Percentiles rank a stretch among this genome's conserved stretches.
phyloP scores from a whole-genome alignment of 495 filamentous ascomycete genomes.

The Parathielavia hyrcaniae region DNA sequence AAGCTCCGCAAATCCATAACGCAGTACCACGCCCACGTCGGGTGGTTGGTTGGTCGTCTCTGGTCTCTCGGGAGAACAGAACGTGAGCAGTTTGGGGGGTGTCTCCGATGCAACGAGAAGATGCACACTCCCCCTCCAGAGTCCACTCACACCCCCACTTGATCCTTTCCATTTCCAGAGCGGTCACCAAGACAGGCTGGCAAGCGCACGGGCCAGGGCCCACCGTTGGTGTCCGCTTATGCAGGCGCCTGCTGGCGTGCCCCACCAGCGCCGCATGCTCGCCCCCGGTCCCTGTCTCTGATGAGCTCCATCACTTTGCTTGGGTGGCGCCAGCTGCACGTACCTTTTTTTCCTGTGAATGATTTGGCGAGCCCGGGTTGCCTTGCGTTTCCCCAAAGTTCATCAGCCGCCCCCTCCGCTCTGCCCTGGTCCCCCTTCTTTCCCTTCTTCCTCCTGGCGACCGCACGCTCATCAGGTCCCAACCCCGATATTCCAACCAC shows the following conservation, averaged over 20 bases:
- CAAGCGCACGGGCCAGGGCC: slow-evolving; percentile 12
- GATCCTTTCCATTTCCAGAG: slow-evolving; percentile 19
- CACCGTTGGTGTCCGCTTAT: neutral
- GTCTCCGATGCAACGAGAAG: neutral
- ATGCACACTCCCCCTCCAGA: slow-evolving; percentile 9
- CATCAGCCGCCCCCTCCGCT: slow-evolving; percentile 20
- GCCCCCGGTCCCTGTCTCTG: slow-evolving; percentile 13
- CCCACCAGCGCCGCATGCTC: slow-evolving; percentile 10
- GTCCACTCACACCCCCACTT: slow-evolving; percentile 8
- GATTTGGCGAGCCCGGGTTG: slow-evolving; percentile 17
- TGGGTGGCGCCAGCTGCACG: slow-evolving; percentile 18
- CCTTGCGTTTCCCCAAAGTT: slow-evolving; percentile 19
- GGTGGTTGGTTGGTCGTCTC: slow-evolving; percentile 3
- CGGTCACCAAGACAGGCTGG: slow-evolving; percentile 16
- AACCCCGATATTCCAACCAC: neutral
- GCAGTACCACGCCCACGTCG: neutral
- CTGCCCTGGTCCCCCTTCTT: slow-evolving; percentile 10
- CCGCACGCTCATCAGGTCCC: slow-evolving; percentile 6
- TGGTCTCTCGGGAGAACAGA: slow-evolving; percentile 19
- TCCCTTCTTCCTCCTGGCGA: slow-evolving; percentile 17
- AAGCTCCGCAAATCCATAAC: neutral
- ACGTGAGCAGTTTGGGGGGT: slow-evolving; percentile 9
- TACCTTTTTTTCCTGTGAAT: slow-evolving; percentile 17
- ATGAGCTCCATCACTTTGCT: slow-evolving; percentile 14
- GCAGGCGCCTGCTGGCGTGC: slow-evolving; percentile 10